These are phyloP conservation scores for Ceriops tagal DNA, from an alignment of 345 rosid genomes.

Conservation along the genomic window DNA sequence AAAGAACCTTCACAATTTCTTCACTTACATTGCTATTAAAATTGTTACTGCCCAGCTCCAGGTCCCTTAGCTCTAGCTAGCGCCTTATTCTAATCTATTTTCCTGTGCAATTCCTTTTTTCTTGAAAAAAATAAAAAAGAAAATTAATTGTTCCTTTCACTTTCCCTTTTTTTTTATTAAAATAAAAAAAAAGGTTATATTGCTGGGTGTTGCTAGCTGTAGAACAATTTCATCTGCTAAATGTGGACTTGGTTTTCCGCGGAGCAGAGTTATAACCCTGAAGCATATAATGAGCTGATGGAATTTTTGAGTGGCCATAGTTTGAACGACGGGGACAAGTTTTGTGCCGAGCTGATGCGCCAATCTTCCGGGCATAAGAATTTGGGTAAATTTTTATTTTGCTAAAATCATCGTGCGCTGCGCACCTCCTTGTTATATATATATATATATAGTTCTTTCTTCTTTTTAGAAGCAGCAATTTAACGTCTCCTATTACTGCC, in stretches of 20 bases:
- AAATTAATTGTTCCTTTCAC: too few relatives aligned
- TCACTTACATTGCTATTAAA: conserved; percentile 67
- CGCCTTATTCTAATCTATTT: not conserved
- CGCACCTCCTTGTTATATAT: not conserved
- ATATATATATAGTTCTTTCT: too few relatives aligned
- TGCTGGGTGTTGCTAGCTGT: not conserved
- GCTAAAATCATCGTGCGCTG: too few relatives aligned
- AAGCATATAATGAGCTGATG: conserved; percentile 65
- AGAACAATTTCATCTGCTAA: conserved; percentile 10
- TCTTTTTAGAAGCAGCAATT: too few relatives aligned
- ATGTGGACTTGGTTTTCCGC: conserved; percentile 2
- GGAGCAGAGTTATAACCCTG: conserved; percentile 73
- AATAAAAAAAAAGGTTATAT: too few relatives aligned
- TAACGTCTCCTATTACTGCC: too few relatives aligned
- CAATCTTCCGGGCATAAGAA: conserved; percentile 66
- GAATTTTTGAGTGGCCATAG: conserved; percentile 57
- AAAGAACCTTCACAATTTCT: conserved; percentile 69
- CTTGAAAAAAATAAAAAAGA: not conserved
- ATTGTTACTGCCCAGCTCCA: conserved; percentile 76
- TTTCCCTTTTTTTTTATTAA: too few relatives aligned
- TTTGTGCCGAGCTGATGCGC: conserved; percentile 66
- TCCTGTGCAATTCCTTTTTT: not conserved
- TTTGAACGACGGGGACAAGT: conserved; percentile 76
- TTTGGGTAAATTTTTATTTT: conserved; percentile 43
- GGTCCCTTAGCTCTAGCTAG: conserved; percentile 34